Conservation (phyloP, 2,329 filamentous ascomycete species). For the Cryphonectria carpinicola region DNA sequence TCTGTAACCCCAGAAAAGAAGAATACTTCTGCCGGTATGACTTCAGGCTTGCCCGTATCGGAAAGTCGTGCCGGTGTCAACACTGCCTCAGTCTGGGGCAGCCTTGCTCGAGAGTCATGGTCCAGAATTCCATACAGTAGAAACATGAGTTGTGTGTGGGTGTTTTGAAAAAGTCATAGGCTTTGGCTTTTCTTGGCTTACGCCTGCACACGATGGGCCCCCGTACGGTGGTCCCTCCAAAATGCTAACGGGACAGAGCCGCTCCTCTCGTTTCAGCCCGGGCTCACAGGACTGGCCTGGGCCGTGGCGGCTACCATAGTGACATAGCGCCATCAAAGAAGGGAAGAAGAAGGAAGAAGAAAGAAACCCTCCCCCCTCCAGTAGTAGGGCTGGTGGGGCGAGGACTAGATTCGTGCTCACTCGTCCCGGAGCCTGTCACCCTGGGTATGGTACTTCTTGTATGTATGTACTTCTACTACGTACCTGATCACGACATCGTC, state of each 20-base stretch:
- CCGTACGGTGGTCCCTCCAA: not conserved
- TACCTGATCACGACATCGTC: not conserved
- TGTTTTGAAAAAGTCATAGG: not conserved
- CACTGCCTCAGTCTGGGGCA: not conserved
- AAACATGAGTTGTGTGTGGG: not conserved
- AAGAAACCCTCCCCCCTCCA: not conserved
- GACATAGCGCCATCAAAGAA: not conserved
- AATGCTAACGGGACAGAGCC: not conserved
- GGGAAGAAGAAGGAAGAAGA: not conserved
- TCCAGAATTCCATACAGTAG: not conserved
- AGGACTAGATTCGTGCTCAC: not conserved
- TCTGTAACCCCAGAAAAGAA: not conserved
- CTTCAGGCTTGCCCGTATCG: not conserved
- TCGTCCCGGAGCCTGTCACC: slow-evolving; percentile 23
- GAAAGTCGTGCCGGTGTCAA: slow-evolving; percentile 13
- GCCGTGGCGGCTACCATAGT: not conserved
- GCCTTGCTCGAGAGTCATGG: not conserved
- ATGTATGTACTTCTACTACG: not conserved
- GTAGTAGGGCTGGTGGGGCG: not conserved
- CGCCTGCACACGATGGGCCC: not conserved
- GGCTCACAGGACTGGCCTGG: slow-evolving; percentile 16
- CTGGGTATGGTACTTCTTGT: not conserved
- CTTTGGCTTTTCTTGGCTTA: not conserved
- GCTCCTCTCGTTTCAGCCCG: not conserved
- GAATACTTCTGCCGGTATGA: not conserved